Conservation (phyloP, 2,329 filamentous ascomycete species). For the Xylariaceae sp. region DNA sequence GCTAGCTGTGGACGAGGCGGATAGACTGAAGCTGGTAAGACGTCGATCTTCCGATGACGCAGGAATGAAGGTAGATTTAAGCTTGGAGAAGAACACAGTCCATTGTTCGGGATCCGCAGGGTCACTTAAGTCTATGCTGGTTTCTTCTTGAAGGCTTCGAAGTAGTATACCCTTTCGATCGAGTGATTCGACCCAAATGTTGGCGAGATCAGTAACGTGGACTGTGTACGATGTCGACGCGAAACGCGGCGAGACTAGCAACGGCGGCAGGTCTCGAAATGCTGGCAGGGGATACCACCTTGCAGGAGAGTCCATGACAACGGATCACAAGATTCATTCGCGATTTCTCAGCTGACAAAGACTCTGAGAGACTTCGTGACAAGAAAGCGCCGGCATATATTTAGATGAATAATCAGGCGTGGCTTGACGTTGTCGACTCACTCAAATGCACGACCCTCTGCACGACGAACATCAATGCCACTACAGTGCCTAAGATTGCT, state of each 20-base stretch:
- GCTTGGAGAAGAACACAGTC: slow-evolving; percentile 59
- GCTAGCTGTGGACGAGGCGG: slow-evolving; percentile 27
- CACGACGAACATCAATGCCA: no score
- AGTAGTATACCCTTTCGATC: slow-evolving; percentile 57
- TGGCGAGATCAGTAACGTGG: slow-evolving; percentile 66
- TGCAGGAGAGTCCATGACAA: not conserved
- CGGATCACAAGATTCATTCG: no score
- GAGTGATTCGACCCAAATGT: slow-evolving; percentile 68
- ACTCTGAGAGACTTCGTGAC: no score
- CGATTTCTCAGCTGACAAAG: no score
- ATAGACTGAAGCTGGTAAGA: slow-evolving; percentile 42
- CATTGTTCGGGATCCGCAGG: slow-evolving; percentile 60
- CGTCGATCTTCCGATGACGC: slow-evolving; percentile 37
- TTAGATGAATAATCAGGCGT: no score
- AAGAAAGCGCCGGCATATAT: no score
- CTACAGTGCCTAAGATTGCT: no score
- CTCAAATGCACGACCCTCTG: no score
- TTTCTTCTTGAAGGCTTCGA: slow-evolving; percentile 58
- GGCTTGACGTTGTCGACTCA: no score
- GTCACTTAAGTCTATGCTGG: slow-evolving; percentile 69
- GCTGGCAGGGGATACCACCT: slow-evolving; percentile 47
- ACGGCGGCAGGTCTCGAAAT: slow-evolving; percentile 46
- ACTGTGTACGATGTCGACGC: slow-evolving; percentile 55
- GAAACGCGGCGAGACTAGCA: slow-evolving; percentile 60
- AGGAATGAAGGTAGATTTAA: slow-evolving; percentile 49